These are phyloP conservation scores for Helenozyma rhizophorensis DNA, from an alignment of 805 yeast species.

Conservation along the genomic window DNA sequence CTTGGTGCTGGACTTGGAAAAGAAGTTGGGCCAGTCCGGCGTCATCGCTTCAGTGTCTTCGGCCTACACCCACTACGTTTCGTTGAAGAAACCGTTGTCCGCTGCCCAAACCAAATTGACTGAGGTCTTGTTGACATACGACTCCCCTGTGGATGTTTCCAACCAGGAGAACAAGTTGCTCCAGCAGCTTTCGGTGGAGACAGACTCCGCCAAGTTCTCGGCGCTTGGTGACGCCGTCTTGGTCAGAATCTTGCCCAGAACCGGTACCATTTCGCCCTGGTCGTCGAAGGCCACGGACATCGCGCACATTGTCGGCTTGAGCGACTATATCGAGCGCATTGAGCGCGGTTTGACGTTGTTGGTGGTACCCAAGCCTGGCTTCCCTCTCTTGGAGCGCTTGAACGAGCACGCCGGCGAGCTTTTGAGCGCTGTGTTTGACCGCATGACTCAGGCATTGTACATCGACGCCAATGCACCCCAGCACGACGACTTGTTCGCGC, in stretches of 20 bases:
- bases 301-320: constrained; percentile 80
- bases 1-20: constrained; percentile 68
- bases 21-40: constrained; percentile 54
- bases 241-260: constrained; percentile 79
- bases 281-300: constrained; percentile 97
- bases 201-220: constrained; percentile 14
- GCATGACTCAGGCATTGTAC: constrained; percentile 86
- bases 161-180: constrained; percentile 44
- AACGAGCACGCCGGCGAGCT: constrained; percentile 43
- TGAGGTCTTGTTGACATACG: constrained; percentile 68
- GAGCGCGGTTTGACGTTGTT: constrained; percentile 86
- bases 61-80: constrained; percentile 76
- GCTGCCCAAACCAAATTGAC: constrained; percentile 45
- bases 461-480: constrained; percentile 56
- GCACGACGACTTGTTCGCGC: constrained; percentile 67
- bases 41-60: constrained; percentile 70
- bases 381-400: constrained; percentile 51
- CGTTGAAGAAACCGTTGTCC: constrained; percentile 42
- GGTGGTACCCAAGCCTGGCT: constrained; percentile 51
- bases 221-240: constrained; percentile 37
- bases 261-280: constrained; percentile 99
- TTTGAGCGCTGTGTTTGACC: constrained; percentile 74
- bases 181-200: constrained; percentile 26
- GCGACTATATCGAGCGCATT: constrained; percentile 65
- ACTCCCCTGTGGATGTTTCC: constrained; percentile 52